Base-by-base conservation (phyloP, 306 rosid species). In the Mimosa bimucronata region DNA sequence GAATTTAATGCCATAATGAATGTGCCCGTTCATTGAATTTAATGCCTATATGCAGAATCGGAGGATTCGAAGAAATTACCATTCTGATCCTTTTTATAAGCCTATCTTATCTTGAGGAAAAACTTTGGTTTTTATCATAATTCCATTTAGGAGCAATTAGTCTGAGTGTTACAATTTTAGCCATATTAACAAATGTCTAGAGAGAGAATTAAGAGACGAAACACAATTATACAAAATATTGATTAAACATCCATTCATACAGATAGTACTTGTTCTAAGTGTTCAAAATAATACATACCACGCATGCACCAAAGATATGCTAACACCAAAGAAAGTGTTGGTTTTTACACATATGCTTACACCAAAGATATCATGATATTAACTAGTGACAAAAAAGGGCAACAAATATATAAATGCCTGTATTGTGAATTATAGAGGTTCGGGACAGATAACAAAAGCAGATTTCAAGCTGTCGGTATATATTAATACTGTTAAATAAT, bases 11-110 rank as follows among this genome's bases (percentile, higher is more conserved):
- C 19, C 7, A 14, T 66, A 66, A 31, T 66, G 30, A 66, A 66
- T 55, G 19, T 66, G 19, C 21, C n/a, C 50, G 25, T 18, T 66
- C 50, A 42, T 58, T 79, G 81, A 81, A 83, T 79, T 85, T 48
- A 62, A 44, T 70, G 74, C 67, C 31, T 37, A 61, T 37, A 61
- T 61, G 38, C 34, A 34, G 28, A 34, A 66, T 66, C 7, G 15
- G 26, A 34, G 71, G 23, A 34, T 66, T 4, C 37, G 10, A 0
- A 37, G 40, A 61, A 29, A 4, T 14, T 28, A 28, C n/a, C n/a
- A n/a, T n/a, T n/a, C n/a, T n/a, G n/a, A n/a, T n/a, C n/a, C n/a
- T n/a, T n/a, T n/a, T n/a, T n/a, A n/a, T n/a, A n/a, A n/a, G n/a
- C n/a, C n/a, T n/a, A n/a, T n/a, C n/a, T n/a, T n/a, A n/a, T n/a